Evolutionary conservation across 2,329 filamentous ascomycete genomes (phyloP).

Genomic region (Aspergillus brasiliensis): DNA sequence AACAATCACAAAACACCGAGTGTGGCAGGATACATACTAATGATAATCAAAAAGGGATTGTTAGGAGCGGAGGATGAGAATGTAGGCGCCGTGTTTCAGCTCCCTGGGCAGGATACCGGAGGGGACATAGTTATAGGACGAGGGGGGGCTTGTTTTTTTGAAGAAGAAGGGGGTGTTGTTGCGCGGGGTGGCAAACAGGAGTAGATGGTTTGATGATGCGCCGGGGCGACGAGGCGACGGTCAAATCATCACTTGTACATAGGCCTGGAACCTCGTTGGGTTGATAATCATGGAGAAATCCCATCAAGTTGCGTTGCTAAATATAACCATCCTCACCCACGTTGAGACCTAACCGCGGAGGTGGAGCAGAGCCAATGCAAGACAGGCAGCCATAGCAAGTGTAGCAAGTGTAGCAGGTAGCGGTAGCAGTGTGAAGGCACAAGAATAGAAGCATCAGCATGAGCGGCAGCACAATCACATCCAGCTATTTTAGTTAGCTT

Average conservation of each 20-base stretch:
- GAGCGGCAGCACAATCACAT: not conserved
- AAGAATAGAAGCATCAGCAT: conserved; percentile 5
- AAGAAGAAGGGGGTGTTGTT: not conserved
- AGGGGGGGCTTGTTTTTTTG: not conserved
- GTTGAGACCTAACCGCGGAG: not conserved
- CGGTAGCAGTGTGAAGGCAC: not conserved
- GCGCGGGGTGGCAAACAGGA: too few species aligned
- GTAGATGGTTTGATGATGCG: not conserved
- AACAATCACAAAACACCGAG: not conserved
- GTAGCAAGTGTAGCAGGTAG: too few species aligned
- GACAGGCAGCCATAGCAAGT: too few species aligned
- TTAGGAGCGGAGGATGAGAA: conserved; percentile 8
- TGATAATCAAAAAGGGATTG: not conserved
- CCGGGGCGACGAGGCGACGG: not conserved
- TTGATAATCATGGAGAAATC: not conserved
- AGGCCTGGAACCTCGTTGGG: not conserved
- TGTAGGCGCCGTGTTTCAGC: conserved; percentile 26
- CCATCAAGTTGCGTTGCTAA: not conserved
- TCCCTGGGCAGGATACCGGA: conserved; percentile 13
- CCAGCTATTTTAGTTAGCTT: too few species aligned
- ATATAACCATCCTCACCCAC: not conserved
- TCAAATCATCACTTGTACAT: not conserved
- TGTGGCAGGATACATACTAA: not conserved
- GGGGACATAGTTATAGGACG: not conserved
- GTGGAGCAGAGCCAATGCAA: not conserved